Evolutionary conservation across 768 basidiomycete species (phyloP).

Genomic region (Stropharia rugosoannulata): DNA sequence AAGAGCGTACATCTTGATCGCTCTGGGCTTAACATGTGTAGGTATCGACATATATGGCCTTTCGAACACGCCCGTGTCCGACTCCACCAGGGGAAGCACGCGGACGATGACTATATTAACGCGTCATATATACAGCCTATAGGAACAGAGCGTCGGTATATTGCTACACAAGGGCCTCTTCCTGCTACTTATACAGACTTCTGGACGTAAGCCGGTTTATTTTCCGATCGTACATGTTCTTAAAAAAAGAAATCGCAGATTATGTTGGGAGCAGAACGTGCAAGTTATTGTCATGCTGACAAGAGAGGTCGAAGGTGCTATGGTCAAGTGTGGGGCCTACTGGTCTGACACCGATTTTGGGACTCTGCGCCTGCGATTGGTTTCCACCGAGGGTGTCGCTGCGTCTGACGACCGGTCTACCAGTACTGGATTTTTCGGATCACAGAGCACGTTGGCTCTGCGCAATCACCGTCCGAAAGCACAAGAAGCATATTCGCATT

Average conservation of each 20-base stretch:
- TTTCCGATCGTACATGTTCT: background rate
- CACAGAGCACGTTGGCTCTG: conserved; percentile 12
- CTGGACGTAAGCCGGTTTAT: conserved; percentile 71
- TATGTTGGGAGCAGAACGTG: conserved; percentile 94
- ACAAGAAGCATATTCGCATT: conserved; percentile 12
- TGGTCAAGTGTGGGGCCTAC: conserved; percentile 89
- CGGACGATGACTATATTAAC: conserved; percentile 87
- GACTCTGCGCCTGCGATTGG: conserved; percentile 57
- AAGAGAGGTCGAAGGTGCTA: conserved; percentile 83
- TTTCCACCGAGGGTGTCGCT: conserved; percentile 33
- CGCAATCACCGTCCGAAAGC: conserved; percentile 7
- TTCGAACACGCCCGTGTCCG: conserved; percentile 93
- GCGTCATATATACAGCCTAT: conserved; percentile 91
- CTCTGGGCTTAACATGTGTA: conserved; percentile 25
- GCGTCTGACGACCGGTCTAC: conserved; percentile 22
- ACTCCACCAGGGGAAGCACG: conserved; percentile 39
- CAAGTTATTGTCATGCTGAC: conserved; percentile 98
- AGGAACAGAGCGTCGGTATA: conserved; percentile 80
- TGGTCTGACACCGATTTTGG: conserved; percentile 78
- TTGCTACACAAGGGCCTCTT: conserved; percentile 94
- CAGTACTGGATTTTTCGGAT: conserved; percentile 35
- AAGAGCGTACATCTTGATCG: background rate
- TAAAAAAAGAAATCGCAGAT: conserved; percentile 35
- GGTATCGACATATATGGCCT: conserved; percentile 97
- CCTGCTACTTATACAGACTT: conserved; percentile 90